phyloP scores from a whole-genome alignment of 2,329 filamentous ascomycete genomes.

The Echinosphaeria canescens region DNA sequence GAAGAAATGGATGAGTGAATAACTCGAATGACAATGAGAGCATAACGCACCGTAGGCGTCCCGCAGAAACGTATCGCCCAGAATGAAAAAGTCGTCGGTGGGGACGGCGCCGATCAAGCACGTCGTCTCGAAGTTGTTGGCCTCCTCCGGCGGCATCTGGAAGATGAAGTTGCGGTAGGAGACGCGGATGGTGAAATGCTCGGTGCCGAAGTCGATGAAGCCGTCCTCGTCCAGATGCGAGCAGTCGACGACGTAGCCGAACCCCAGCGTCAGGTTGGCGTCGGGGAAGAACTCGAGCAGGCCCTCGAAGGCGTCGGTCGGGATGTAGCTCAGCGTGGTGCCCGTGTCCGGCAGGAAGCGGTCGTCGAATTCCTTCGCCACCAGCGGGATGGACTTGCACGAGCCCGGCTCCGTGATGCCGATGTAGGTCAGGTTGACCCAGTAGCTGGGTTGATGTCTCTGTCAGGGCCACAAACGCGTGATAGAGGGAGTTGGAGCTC shows the following conservation, averaged over 20 bases:
- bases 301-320: constrained; percentile 25
- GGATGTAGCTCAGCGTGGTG: constrained; percentile 45
- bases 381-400: constrained; percentile 1
- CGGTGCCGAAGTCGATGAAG: constrained; percentile 25
- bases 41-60: constrained; percentile 34
- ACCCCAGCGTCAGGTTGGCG: constrained; percentile 11
- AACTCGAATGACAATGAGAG: too few relatives aligned
- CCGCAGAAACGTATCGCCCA: constrained; percentile 36
- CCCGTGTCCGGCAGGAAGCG: constrained; percentile 44
- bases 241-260: too few relatives aligned
- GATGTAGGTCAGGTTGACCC: constrained; percentile 2
- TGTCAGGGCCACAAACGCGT: too few relatives aligned
- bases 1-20: too few relatives aligned
- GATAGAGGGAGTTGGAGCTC: too few relatives aligned
- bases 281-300: constrained; percentile 25
- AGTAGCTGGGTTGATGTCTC: constrained; percentile 1
- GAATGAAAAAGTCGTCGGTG: constrained; percentile 22
- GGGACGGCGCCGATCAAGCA: constrained; percentile 28
- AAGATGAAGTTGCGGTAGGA: constrained; percentile 26
- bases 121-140: constrained; percentile 7
- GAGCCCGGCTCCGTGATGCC: constrained; percentile 1
- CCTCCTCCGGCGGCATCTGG: constrained; percentile 7
- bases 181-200: constrained; percentile 20
- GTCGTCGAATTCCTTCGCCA: constrained; percentile 8
- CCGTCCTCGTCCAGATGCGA: too few relatives aligned